Evolutionary conservation across 2,329 filamentous ascomycete species (phyloP).

Genomic region (Trichoderma citrinoviride): DNA sequence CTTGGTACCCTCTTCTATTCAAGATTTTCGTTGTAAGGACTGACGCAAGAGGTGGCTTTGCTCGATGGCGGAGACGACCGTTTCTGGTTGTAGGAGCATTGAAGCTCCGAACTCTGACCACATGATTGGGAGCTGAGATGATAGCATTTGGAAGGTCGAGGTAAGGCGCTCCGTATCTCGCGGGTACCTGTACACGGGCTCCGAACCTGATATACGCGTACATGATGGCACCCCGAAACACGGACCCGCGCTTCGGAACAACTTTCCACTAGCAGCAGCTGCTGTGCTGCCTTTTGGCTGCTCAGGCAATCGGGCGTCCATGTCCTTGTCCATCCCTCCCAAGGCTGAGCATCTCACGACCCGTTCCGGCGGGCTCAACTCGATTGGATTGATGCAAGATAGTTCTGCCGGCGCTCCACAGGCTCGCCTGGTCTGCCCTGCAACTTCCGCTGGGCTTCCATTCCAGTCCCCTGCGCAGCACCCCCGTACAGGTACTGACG

Average conservation of each 20-base stretch:
- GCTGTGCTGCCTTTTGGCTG: background rate
- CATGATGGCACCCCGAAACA: background rate
- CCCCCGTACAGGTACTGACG: background rate
- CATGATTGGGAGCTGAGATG: background rate
- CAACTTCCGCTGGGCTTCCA: background rate
- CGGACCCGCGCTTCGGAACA: background rate
- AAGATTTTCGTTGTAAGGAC: background rate
- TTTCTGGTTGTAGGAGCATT: background rate
- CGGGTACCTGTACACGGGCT: too few relatives aligned
- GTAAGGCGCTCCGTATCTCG: too few relatives aligned
- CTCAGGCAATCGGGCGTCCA: too few relatives aligned
- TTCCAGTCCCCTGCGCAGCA: background rate
- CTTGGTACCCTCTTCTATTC: background rate
- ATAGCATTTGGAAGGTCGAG: too few relatives aligned
- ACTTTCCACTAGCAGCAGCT: background rate
- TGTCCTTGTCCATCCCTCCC: background rate
- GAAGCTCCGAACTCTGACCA: background rate
- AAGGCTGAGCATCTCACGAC: background rate
- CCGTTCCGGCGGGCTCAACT: background rate
- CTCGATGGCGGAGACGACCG: background rate
- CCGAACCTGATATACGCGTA: too few relatives aligned
- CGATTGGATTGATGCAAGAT: background rate
- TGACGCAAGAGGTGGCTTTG: conserved; percentile 19
- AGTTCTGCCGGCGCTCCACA: conserved; percentile 3
- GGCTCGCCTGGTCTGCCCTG: background rate